Evolutionary conservation across 1,284 basidiomycete genomes (phyloP).

Genomic region (Macrocystidia cucumis): DNA sequence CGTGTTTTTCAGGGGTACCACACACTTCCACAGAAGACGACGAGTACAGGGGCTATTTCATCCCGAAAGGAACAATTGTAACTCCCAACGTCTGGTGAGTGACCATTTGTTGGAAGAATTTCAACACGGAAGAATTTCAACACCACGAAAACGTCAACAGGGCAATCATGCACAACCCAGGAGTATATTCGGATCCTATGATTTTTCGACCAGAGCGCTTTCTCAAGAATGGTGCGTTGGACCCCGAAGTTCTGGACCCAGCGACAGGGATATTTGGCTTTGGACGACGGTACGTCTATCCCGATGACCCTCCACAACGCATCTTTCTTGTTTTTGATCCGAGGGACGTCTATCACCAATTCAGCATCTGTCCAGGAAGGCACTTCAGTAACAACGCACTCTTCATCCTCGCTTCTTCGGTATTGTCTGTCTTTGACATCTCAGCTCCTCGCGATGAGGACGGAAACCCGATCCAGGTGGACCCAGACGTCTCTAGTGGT

Average conservation of each 20-base stretch:
- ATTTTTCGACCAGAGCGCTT: background rate
- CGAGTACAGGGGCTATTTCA: conserved; percentile 2
- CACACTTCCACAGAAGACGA: conserved; percentile 2
- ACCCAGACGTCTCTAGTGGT: no score
- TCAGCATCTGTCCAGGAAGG: background rate
- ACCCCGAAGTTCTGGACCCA: background rate
- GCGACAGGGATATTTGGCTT: background rate
- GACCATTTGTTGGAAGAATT: conserved; percentile 15
- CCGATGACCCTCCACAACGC: background rate
- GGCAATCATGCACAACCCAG: background rate
- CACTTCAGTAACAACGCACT: background rate
- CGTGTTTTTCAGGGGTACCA: background rate
- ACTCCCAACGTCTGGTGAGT: conserved; percentile 12
- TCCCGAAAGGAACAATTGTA: conserved; percentile 13
- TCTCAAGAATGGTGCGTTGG: background rate
- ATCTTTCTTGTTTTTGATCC: background rate
- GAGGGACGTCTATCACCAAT: no score
- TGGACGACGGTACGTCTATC: background rate
- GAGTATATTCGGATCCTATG: background rate
- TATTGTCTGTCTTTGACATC: background rate
- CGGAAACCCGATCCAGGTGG: background rate
- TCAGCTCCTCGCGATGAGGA: background rate
- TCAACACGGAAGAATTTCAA: background rate
- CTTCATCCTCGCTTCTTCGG: background rate
- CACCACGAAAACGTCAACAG: background rate